These are phyloP conservation scores for Solioccasus polychromus DNA, from an alignment of 768 basidiomycete species.

Conservation along the genomic window DNA sequence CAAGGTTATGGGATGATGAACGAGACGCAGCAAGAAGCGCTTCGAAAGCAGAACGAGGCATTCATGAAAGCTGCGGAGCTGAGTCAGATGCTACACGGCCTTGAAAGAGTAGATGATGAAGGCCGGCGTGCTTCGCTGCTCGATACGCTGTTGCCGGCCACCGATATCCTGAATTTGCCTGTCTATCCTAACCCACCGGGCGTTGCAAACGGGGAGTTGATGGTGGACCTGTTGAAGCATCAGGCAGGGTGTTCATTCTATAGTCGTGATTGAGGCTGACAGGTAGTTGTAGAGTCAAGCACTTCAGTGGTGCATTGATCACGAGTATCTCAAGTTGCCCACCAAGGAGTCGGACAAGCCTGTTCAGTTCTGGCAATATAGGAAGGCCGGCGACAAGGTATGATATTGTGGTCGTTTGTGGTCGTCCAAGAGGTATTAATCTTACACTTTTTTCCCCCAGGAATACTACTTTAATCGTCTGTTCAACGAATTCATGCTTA, in stretches of 20 bases:
- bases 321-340: slow-evolving; percentile 77
- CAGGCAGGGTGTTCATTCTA: slow-evolving; percentile 47
- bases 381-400: slow-evolving; percentile 54
- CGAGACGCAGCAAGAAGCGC: slow-evolving; percentile 35
- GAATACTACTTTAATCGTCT: slow-evolving; percentile 68
- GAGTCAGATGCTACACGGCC: slow-evolving; percentile 53
- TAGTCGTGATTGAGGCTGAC: neutral
- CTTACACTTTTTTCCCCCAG: slow-evolving; percentile 25
- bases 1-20: slow-evolving; percentile 18
- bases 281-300: slow-evolving; percentile 62
- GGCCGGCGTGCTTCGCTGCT: slow-evolving; percentile 66
- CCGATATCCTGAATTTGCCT: slow-evolving; percentile 73
- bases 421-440: neutral
- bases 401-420: slow-evolving; percentile 5
- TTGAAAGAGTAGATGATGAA: slow-evolving; percentile 81
- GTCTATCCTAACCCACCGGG: slow-evolving; percentile 72
- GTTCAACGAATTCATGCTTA: slow-evolving; percentile 18
- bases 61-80: slow-evolving; percentile 65
- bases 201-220: slow-evolving; percentile 58
- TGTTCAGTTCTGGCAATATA: slow-evolving; percentile 88
- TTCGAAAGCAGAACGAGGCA: slow-evolving; percentile 39
- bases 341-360: slow-evolving; percentile 62
- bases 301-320: slow-evolving; percentile 79
- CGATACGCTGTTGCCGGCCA: slow-evolving; percentile 62
- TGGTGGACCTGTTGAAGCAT: slow-evolving; percentile 75